Evolutionary conservation across 805 yeast genomes (phyloP).

Genomic region (Kockiozyma suomiensis): DNA sequence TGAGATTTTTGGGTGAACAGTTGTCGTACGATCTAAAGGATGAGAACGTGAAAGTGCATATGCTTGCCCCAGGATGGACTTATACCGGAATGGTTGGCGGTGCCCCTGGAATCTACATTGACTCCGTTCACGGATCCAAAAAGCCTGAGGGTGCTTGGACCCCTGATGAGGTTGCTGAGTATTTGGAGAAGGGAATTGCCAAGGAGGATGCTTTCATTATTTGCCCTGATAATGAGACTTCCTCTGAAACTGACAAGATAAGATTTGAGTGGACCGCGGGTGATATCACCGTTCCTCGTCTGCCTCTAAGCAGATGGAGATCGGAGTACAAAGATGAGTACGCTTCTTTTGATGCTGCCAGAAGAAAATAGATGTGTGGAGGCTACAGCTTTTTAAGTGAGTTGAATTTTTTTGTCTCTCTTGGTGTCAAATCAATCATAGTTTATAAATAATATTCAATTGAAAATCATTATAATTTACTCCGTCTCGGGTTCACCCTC

Average conservation of each 20-base stretch:
- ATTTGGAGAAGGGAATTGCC: conserved; percentile 33
- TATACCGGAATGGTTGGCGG: conserved; percentile 36
- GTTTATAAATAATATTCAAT: neutral
- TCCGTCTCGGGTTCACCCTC: conserved; percentile 15
- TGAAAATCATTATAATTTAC: neutral
- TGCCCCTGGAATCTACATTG: conserved; percentile 19
- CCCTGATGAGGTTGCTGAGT: conserved; percentile 38
- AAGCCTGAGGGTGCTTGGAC: conserved; percentile 40
- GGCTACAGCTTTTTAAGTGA: neutral
- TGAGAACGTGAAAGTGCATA: conserved; percentile 33
- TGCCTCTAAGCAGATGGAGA: conserved; percentile 39
- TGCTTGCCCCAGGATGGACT: conserved; percentile 40
- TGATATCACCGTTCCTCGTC: conserved; percentile 34
- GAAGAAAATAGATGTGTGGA: conserved; percentile 2
- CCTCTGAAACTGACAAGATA: conserved; percentile 34
- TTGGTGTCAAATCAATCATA: too few relatives aligned
- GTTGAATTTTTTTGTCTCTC: neutral
- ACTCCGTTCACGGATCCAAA: conserved; percentile 4
- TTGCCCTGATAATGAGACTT: conserved; percentile 39
- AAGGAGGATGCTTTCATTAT: conserved; percentile 36
- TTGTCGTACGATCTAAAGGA: conserved; percentile 36
- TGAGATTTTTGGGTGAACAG: conserved; percentile 48
- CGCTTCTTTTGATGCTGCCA: conserved; percentile 24
- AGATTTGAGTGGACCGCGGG: conserved; percentile 36
- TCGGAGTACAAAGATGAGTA: conserved; percentile 31